Evolutionary conservation across 495 filamentous ascomycete genomes (phyloP), one percentile per base, ranked within the genome.

Genomic region (Amniculicola lignicola): DNA sequence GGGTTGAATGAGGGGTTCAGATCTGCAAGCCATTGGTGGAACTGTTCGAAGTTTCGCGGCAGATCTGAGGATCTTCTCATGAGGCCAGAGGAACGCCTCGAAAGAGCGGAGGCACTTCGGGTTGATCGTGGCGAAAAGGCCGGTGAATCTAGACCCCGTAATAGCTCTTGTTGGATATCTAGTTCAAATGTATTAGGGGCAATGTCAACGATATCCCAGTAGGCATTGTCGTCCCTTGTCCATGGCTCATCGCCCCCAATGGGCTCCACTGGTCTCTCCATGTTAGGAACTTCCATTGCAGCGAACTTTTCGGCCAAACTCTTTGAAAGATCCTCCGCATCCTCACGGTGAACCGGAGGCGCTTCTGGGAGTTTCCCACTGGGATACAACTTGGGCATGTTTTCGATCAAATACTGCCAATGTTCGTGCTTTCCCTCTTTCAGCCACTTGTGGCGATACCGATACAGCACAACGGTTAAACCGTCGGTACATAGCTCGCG

Each of bases 231-330:
- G 28, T 61, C 39, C 2, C 51, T 23, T 12, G 58, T 61, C 58
- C 58, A 61, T 4, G 51, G 51, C 29, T 61, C 58, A 29, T 61
- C 38, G 2, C 51, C 58, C 1, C 24, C 14, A 19, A 61, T 55
- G 3, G 58, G 51, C 5, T 33, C 22, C 1, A 61, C 39, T 6
- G 51, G 27, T 35, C 36, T 22, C 2, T 25, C 14, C 1, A 25
- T 25, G 25, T 27, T 33, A 2, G 28, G 45, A 11, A 51, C 36
- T 11, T 61, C 42, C 15, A 61, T 22, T 0, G 45, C 2, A 11
- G 50, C 50, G 12, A 60, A 29, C 36, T 60, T 54, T 21, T 54
- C 57, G n/a, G 57, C 57, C 23, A 54, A 15, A 28, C 56, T 51
- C 11, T n/a, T 38, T n/a, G 39, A 5, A 22, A 24, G 25, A 27